Conservation (phyloP, 2,329 filamentous ascomycete species). For the Cordyceps cicadae region DNA sequence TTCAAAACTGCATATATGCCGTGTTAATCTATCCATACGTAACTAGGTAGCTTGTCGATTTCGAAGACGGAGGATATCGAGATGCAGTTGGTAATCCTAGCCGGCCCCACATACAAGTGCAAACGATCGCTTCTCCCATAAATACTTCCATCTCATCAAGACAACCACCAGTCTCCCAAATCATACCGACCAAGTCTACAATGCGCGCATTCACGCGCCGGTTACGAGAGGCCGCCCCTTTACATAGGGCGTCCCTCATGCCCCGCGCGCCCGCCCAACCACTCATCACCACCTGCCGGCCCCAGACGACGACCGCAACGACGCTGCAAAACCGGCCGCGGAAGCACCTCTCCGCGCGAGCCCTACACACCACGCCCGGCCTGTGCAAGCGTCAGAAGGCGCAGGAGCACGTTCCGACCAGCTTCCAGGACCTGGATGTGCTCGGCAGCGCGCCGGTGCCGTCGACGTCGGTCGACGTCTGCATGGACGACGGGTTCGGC, state of each 20-base stretch:
- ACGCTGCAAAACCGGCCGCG: not conserved
- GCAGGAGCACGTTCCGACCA: constrained; percentile 35
- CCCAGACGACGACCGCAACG: not conserved
- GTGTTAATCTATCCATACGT: too few species aligned
- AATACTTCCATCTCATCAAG: not conserved
- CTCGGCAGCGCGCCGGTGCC: constrained; percentile 67
- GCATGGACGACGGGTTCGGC: constrained; percentile 74
- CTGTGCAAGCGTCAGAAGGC: constrained; percentile 16
- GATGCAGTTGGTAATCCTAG: not conserved
- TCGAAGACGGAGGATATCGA: not conserved
- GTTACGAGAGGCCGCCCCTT: not conserved
- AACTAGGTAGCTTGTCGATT: not conserved
- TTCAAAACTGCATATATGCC: too few species aligned
- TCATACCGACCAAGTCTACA: not conserved
- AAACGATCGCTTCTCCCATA: not conserved
- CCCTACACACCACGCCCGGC: constrained; percentile 16
- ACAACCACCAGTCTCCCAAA: not conserved
- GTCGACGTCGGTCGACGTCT: constrained; percentile 75
- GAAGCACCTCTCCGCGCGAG: not conserved
- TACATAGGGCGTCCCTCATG: not conserved
- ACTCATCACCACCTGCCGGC: not conserved
- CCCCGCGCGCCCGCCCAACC: not conserved
- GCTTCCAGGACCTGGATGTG: constrained; percentile 72
- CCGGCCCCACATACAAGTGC: constrained; percentile 5
- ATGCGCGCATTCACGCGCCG: constrained; percentile 2